A percentile compares a stretch with the other conserved stretches of the same genome.
phyloP scores from a whole-genome alignment of 2,329 filamentous ascomycete genomes.

The Rhinocladiella similis region DNA sequence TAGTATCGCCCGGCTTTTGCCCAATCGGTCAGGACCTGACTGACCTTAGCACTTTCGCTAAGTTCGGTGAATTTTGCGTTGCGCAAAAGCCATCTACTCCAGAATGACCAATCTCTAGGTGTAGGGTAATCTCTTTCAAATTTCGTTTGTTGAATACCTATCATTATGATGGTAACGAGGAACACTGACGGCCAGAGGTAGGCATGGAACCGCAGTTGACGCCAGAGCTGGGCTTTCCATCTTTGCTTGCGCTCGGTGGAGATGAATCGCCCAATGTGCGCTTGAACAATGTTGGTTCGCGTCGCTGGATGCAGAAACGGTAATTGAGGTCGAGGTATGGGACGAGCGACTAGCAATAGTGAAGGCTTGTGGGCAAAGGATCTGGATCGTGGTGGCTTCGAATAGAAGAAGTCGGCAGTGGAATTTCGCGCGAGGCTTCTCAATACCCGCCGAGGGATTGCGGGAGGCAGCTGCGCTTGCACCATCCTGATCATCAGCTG shows the following conservation, averaged over 20 bases:
- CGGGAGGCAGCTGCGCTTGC: not conserved
- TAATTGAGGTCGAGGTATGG: conserved; percentile 59
- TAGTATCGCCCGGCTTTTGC: conserved; percentile 63
- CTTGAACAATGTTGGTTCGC: conserved; percentile 53
- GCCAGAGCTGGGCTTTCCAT: conserved; percentile 64
- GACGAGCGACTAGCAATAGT: conserved; percentile 52
- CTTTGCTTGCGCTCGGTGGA: conserved; percentile 67
- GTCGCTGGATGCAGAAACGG: conserved; percentile 62
- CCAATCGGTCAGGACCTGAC: conserved; percentile 65
- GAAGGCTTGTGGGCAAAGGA: conserved; percentile 60
- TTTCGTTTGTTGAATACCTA: conserved; percentile 70
- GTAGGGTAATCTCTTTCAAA: conserved; percentile 77
- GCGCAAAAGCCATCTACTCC: conserved; percentile 68
- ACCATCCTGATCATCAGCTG: not conserved
- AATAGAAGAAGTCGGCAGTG: conserved; percentile 18
- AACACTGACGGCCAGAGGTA: conserved; percentile 69
- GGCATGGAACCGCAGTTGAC: conserved; percentile 68
- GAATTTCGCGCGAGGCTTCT: not conserved
- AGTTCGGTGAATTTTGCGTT: conserved; percentile 63
- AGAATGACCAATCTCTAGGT: conserved; percentile 76
- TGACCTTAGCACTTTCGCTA: conserved; percentile 49
- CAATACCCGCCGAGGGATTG: conserved; percentile 3
- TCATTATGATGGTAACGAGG: conserved; percentile 61
- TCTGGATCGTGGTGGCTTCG: conserved; percentile 37
- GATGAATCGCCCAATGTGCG: conserved; percentile 66